Evolutionary conservation across 148 eudicot species (phyloP).

Genomic region (Silene latifolia): DNA sequence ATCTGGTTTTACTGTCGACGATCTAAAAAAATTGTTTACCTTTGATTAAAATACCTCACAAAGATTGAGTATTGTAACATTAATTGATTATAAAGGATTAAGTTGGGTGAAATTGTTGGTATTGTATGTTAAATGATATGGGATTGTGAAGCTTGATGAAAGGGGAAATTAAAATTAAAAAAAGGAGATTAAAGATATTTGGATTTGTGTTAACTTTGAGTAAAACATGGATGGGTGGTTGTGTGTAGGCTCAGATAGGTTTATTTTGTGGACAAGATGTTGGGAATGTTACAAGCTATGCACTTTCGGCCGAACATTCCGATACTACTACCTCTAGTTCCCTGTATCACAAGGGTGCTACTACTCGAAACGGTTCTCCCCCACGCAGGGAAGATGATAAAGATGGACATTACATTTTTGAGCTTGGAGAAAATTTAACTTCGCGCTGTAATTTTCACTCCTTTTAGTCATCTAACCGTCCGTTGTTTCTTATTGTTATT

Average conservation of each 20-base stretch:
- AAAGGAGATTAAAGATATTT: background rate
- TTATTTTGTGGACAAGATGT: constrained; percentile 73
- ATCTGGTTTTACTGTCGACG: too few species aligned
- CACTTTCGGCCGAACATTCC: constrained; percentile 42
- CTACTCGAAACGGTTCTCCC: constrained; percentile 62
- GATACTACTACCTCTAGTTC: constrained; percentile 47
- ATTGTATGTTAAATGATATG: too few species aligned
- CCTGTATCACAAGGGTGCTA: constrained; percentile 42
- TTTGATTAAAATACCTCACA: too few species aligned
- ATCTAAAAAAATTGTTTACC: too few species aligned
- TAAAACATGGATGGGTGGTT: constrained; percentile 47
- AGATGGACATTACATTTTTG: constrained; percentile 90
- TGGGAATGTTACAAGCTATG: constrained; percentile 57
- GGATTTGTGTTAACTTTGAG: constrained; percentile 32
- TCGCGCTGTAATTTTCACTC: constrained; percentile 85
- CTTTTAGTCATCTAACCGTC: constrained; percentile 6
- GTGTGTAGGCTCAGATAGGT: constrained; percentile 79
- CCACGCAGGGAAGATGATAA: constrained; percentile 79
- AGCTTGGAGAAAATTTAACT: constrained; percentile 74
- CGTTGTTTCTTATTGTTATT: too few species aligned
- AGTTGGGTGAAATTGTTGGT: too few species aligned
- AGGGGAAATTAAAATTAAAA: too few species aligned
- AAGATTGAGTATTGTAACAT: too few species aligned
- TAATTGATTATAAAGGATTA: too few species aligned
- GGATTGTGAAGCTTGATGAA: background rate